Evolutionary conservation across 345 rosid species (phyloP), one percentile per base, ranked within the genome.

Genomic region (Clausena lansium): DNA sequence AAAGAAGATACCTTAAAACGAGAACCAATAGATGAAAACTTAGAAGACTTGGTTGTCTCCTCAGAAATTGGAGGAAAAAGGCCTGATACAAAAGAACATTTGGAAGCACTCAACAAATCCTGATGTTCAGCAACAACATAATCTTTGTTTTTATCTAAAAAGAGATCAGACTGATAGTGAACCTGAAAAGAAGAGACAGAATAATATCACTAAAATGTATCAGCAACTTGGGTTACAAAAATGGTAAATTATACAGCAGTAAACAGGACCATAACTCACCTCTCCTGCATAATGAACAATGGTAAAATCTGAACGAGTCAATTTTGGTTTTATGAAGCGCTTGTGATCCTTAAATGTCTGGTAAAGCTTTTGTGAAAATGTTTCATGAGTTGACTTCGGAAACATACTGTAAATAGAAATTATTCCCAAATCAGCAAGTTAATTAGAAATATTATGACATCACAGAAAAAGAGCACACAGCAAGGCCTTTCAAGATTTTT

Each of bases 141-240:
- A 85, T 95, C 98, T 87, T 95, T 95, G 87, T 95, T 95, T 86
- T 95, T 95, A 88, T 93, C 97, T 82, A 93, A 80, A 83, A 95
- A 95, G 81, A 89, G 98, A 75, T 90, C 94, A 60, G 97, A 85
- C 85, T 93, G 98, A 81, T 95, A 95, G 71, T 83, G 94, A 70
- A 95, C 99, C 99, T 95, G 91, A 78, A 85, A 85, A 76, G 11
- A 68, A 71, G 69, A 83, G 72, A 81, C 39, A 79, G 39, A 72
- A 82, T 62, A 41, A 79, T 74, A 70, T 61, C 61, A 55, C 75
- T 80, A 60, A 60, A 68, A 33, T 50, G 71, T 61, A 69, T 50
- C 11, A 5, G 25, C 22, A 73, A 66, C 17, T 61, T 17, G 61
- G 24, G 41, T 41, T 58, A 59, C 38, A 57, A 39, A 39, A 67